Evolutionary conservation across 192 early-diverging fungal species (phyloP).

Genomic region (Coemansia sp.): DNA sequence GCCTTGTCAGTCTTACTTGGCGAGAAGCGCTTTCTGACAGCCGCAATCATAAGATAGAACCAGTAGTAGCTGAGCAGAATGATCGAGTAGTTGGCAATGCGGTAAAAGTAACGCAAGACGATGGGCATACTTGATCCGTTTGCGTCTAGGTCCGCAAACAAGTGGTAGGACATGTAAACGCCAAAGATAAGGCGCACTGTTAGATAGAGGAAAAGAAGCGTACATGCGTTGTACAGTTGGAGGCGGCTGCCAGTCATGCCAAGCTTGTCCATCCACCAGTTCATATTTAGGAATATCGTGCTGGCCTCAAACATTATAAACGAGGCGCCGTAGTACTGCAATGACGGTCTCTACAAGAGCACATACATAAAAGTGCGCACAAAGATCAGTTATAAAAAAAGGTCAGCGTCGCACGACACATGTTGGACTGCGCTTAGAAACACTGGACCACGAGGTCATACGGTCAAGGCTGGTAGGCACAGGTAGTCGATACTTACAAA

Average conservation of each 20-base stretch:
- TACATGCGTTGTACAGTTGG: slow-evolving; percentile 84
- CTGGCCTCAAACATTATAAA: slow-evolving; percentile 92
- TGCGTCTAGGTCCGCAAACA: slow-evolving; percentile 51
- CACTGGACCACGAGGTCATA: neutral
- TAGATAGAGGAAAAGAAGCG: slow-evolving; percentile 78
- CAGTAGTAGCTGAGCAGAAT: slow-evolving; percentile 56
- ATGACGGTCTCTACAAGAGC: slow-evolving; percentile 68
- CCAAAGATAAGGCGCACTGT: slow-evolving; percentile 77
- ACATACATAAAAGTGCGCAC: neutral
- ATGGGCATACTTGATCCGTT: slow-evolving; percentile 35
- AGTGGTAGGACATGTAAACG: slow-evolving; percentile 67
- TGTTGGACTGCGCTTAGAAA: neutral
- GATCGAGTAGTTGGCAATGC: slow-evolving; percentile 40
- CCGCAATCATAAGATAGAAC: slow-evolving; percentile 55
- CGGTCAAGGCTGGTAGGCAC: neutral
- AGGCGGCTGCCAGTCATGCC: slow-evolving; percentile 76
- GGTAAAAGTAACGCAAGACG: slow-evolving; percentile 50
- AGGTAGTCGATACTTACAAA: slow-evolving; percentile 48
- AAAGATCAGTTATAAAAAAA: neutral
- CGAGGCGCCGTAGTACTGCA: slow-evolving; percentile 83
- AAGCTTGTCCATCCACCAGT: slow-evolving; percentile 91
- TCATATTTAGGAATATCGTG: slow-evolving; percentile 88
- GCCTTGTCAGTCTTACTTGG: slow-evolving; percentile 17
- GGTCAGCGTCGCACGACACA: neutral
- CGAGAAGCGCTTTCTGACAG: slow-evolving; percentile 45